Evolutionary conservation across 2,329 filamentous ascomycete species (phyloP), one percentile per base, ranked within the genome.

Genomic region (Hysterium pulicare): DNA sequence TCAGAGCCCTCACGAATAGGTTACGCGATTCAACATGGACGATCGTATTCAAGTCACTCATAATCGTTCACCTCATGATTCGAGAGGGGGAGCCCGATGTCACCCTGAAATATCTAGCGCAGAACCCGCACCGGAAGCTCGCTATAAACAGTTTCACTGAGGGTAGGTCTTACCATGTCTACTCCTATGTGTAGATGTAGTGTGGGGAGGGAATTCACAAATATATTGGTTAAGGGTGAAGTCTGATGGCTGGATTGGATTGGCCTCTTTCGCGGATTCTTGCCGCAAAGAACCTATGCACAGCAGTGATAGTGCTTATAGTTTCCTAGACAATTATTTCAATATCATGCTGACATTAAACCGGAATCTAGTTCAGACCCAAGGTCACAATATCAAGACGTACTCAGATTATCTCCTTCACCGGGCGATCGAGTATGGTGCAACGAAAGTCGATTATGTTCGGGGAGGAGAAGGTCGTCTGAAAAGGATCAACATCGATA

Each of bases 21-120:
- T 71, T 98, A 53, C 85, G 90, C 64, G 93, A 98, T 67, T 91
- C 91, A 54, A 95, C 93, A 76, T 98, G 93, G 93, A 98, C 93
- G n/a, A 90, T 97, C 44, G 91, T 95, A 51, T 95, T 96, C 83
- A 98, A 98, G 75, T 85, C 89, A 57, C 76, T 98, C 54, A 95
- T 97, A 58, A 93, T 95, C 37, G 83, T 95, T 35, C 93, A 98
- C 67, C 74, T 97, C 48, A 97, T 98, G 93, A 93, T 98, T 64
- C 82, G 93, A 54, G 93, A 98, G 71, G 93, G 93, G 41, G 85
- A 90, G 50, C 83, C 85, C 24, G 89, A 97, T 64, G 86, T 90
- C 37, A 95, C 93, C 2, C 75, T 98, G 52, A 79, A 82, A 48
- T 96, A 88, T 59, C 79, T 98, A 24, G 79, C 90, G 33, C 84